Percentiles rank a stretch among this genome's conserved stretches.
Evolutionary conservation across 768 basidiomycete species (phyloP).

Genomic region (Lactifluus rugatus): DNA sequence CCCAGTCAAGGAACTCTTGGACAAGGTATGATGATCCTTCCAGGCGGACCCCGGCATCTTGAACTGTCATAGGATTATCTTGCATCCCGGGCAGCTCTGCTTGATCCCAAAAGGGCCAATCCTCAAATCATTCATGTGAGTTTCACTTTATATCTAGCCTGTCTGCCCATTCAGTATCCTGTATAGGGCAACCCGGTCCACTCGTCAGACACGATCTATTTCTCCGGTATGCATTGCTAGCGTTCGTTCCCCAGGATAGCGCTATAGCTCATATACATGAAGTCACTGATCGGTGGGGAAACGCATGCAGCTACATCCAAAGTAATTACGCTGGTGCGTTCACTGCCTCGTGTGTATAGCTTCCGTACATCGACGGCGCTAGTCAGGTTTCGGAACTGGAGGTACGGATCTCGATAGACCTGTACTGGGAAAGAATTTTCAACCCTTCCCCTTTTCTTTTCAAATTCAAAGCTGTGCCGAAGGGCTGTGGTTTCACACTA

Average conservation of each 20-base stretch:
- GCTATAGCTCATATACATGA: not conserved
- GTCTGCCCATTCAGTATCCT: not conserved
- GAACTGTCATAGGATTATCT: conserved; percentile 63
- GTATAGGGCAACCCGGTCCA: conserved; percentile 67
- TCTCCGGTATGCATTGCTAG: conserved; percentile 50
- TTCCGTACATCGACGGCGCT: not conserved
- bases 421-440: too few species aligned
- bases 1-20: conserved; percentile 75
- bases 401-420: conserved; percentile 32
- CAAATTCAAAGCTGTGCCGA: conserved; percentile 58
- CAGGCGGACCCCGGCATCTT: not conserved
- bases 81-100: conserved; percentile 64
- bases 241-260: not conserved
- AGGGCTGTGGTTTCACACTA: conserved; percentile 91
- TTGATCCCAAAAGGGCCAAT: conserved; percentile 59
- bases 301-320: conserved; percentile 83
- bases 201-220: conserved; percentile 92
- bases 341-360: not conserved
- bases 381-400: conserved; percentile 77
- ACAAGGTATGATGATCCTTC: conserved; percentile 49
- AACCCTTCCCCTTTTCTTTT: too few species aligned
- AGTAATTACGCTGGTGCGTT: conserved; percentile 72
- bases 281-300: conserved; percentile 83
- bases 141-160: not conserved
- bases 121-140: conserved; percentile 48